Base-by-base conservation (phyloP, 2,329 filamentous ascomycete genomes). In the Nothophaeocryptopus gaeumannii region DNA sequence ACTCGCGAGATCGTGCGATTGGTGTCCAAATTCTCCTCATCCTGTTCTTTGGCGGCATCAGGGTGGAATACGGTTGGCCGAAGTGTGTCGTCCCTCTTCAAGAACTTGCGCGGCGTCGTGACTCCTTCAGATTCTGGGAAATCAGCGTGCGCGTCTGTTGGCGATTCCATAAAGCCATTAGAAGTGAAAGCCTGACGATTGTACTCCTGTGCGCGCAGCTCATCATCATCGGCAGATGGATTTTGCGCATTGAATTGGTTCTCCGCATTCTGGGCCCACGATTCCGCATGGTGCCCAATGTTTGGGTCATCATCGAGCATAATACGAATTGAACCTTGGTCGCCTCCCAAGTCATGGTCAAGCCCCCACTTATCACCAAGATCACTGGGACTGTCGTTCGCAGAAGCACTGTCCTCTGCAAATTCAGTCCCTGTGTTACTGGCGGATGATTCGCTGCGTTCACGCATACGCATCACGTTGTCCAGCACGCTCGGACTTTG, bases 311-410 rank as follows among this genome's bases (percentile, higher is more conserved):
- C 57, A 31, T 67, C 65, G 26, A 68, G 58, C 65, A 67, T 67
- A 45, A 69, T 69, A 36, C 55, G 59, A 33, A 69, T 66, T 7
- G 66, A 67, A 37, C 64, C 66, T 53, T 65, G 58, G 53, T 65
- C 61, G 26, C 48, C 50, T 16, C 35, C 50, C 29, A 52, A 31
- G 43, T 53, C 48, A 50, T 52, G 54, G 9, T 49, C 55, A 38
- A 61, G 58, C 10, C 52, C 55, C 63, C 63, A 65, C 48, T 47
- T 47, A 37, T 61, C 57, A 43, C 54, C 62, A 13, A 56, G 46
- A 35, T 63, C 61, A 41, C 55, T 60, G 39, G 55, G 51, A 51
- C 56, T 60, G 34, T 57, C 59, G 29, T 54, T 53, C 12, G 50
- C 58, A 33, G 61, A 59, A 29, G 53, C 56, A 39, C 62, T 65